These are phyloP conservation scores for Isabelozyma rhagii DNA, from an alignment of 805 yeast species.

Conservation along the genomic window DNA sequence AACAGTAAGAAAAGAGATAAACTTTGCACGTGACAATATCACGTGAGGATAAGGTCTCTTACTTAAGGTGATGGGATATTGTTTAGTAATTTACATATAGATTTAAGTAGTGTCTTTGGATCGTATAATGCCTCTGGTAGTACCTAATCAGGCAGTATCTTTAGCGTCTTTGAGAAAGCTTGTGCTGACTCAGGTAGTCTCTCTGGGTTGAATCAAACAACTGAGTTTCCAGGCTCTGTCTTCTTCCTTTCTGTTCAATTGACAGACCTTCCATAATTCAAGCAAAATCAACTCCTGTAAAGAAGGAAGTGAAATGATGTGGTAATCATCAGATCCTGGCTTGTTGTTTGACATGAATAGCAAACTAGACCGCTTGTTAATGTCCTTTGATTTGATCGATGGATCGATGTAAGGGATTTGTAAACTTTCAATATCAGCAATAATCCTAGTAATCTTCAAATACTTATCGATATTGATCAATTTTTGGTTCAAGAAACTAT, in stretches of 20 bases:
- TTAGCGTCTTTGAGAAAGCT: no score
- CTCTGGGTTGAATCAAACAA: slow-evolving; percentile 56
- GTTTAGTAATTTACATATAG: no score
- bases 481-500: slow-evolving; percentile 53
- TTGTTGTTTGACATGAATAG: slow-evolving; percentile 11
- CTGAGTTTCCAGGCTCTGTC: slow-evolving; percentile 76
- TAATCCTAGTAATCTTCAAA: slow-evolving; percentile 59
- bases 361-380: slow-evolving; percentile 18
- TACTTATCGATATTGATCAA: slow-evolving; percentile 74
- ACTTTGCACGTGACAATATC: not conserved
- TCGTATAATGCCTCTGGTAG: no score
- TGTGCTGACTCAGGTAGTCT: slow-evolving; percentile 7
- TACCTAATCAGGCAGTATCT: no score
- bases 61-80: no score
- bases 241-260: slow-evolving; percentile 53
- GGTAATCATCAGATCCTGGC: slow-evolving; percentile 29
- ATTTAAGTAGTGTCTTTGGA: no score
- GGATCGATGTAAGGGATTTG: slow-evolving; percentile 55
- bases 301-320: slow-evolving; percentile 38
- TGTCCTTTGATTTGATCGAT: slow-evolving; percentile 4
- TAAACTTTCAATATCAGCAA: slow-evolving; percentile 63
- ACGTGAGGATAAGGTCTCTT: no score
- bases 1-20: not conserved
- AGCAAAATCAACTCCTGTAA: slow-evolving; percentile 59
- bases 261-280: slow-evolving; percentile 70